phyloP scores from a whole-genome alignment of 2,329 filamentous ascomycete genomes.

The Endoconidiophora polonica region DNA sequence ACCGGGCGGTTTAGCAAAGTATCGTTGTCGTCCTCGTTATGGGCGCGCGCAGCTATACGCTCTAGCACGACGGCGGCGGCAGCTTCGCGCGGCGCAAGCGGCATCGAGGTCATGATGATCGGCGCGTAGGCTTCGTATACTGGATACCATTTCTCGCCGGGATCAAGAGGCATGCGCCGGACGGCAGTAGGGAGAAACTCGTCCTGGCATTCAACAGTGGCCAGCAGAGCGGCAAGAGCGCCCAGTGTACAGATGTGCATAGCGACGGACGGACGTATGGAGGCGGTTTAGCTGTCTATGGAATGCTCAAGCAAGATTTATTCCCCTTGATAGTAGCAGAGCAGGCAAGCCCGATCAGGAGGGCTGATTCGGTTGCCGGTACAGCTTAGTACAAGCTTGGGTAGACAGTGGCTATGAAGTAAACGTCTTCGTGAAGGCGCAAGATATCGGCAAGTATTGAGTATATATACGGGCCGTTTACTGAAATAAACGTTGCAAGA shows the following conservation, averaged over 20 bases:
- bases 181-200: slow-evolving; percentile 40
- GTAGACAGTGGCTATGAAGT: too few relatives aligned
- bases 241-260: slow-evolving; percentile 22
- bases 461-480: too few relatives aligned
- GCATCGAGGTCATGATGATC: slow-evolving; percentile 14
- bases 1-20: slow-evolving; percentile 2
- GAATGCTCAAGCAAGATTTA: background rate
- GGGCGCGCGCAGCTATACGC: slow-evolving; percentile 21
- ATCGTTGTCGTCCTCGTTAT: slow-evolving; percentile 36
- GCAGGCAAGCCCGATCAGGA: background rate
- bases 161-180: slow-evolving; percentile 54
- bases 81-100: slow-evolving; percentile 18
- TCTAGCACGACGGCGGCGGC: slow-evolving; percentile 19
- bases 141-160: slow-evolving; percentile 56
- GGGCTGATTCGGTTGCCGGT: background rate
- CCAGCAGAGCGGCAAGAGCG: slow-evolving; percentile 1
- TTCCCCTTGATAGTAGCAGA: background rate
- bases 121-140: slow-evolving; percentile 41
- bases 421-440: too few relatives aligned
- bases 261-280: slow-evolving; percentile 4
- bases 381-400: too few relatives aligned
- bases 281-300: background rate
- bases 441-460: too few relatives aligned
- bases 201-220: slow-evolving; percentile 18
- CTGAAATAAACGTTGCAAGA: too few relatives aligned